Conservation (phyloP, 2,329 filamentous ascomycete species). For the Mollisia scopiformis region DNA sequence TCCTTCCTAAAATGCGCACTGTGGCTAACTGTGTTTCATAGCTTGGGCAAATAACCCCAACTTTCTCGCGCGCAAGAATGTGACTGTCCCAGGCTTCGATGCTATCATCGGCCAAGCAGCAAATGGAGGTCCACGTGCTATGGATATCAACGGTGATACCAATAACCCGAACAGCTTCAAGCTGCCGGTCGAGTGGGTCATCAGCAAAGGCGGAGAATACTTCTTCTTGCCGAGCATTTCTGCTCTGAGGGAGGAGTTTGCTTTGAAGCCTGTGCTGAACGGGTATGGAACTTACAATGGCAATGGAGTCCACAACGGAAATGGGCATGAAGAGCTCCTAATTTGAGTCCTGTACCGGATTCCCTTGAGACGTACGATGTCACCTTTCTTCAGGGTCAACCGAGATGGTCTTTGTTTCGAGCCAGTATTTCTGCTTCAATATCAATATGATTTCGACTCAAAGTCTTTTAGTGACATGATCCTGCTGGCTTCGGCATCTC, state of each 20-base stretch:
- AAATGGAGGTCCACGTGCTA: constrained; percentile 23
- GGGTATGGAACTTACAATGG: not conserved
- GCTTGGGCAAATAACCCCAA: constrained; percentile 28
- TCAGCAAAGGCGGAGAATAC: constrained; percentile 47
- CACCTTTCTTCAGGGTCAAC: no score
- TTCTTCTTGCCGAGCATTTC: constrained; percentile 48
- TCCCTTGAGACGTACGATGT: no score
- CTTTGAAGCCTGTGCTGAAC: not conserved
- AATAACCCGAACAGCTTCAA: constrained; percentile 24
- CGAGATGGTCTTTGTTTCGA: no score
- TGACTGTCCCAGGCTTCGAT: constrained; percentile 37
- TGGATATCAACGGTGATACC: constrained; percentile 29
- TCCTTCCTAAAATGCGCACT: not conserved
- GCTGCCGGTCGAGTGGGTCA: constrained; percentile 40
- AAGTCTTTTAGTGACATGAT: no score
- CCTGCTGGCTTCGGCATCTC: no score
- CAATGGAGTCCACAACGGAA: not conserved
- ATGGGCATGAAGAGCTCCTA: no score
- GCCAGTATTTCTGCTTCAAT: no score
- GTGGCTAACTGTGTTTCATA: no score
- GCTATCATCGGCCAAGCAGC: constrained; percentile 40
- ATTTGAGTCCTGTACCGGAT: no score
- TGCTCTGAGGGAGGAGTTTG: constrained; percentile 26
- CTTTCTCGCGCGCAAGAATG: constrained; percentile 28
- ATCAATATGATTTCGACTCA: no score